Conservation (phyloP, 192 early-diverging fungal species). For the Coemansia sp. region DNA sequence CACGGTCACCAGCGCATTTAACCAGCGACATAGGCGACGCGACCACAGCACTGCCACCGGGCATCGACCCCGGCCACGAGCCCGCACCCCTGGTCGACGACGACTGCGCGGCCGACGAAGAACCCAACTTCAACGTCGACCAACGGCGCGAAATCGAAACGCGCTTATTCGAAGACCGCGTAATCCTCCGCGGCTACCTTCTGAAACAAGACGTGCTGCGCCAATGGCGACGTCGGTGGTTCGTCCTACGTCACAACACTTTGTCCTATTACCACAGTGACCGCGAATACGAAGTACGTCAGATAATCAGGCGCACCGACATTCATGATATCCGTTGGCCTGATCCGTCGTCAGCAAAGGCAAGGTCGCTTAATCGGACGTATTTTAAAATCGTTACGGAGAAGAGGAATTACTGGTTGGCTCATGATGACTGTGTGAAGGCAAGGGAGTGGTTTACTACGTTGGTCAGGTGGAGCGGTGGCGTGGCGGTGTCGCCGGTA, state of each 20-base stretch:
- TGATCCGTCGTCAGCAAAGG: constrained; percentile 49
- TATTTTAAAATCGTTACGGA: constrained; percentile 47
- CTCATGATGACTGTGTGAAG: constrained; percentile 32
- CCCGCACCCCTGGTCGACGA: constrained; percentile 24
- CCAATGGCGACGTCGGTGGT: constrained; percentile 58
- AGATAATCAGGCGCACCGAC: constrained; percentile 40
- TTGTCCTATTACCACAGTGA: constrained; percentile 53
- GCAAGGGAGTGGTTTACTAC: constrained; percentile 45
- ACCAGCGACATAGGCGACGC: constrained; percentile 1
- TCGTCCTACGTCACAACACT: constrained; percentile 51
- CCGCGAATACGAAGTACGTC: constrained; percentile 52
- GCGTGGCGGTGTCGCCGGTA: constrained; percentile 5
- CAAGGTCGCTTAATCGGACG: constrained; percentile 36
- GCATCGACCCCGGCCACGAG: constrained; percentile 35
- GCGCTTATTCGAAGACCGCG: constrained; percentile 40
- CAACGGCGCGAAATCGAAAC: constrained; percentile 48
- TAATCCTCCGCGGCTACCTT: constrained; percentile 46
- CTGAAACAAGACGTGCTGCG: constrained; percentile 53
- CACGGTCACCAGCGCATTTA: constrained; percentile 3
- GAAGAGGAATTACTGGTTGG: constrained; percentile 55
- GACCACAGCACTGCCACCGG: constrained; percentile 26
- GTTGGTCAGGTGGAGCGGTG: constrained; percentile 32
- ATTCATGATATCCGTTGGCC: constrained; percentile 49
- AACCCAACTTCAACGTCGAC: constrained; percentile 50
- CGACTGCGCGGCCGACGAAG: constrained; percentile 40